Evolutionary conservation across 345 rosid genomes (phyloP).

Genomic region (Citrus maxima): DNA sequence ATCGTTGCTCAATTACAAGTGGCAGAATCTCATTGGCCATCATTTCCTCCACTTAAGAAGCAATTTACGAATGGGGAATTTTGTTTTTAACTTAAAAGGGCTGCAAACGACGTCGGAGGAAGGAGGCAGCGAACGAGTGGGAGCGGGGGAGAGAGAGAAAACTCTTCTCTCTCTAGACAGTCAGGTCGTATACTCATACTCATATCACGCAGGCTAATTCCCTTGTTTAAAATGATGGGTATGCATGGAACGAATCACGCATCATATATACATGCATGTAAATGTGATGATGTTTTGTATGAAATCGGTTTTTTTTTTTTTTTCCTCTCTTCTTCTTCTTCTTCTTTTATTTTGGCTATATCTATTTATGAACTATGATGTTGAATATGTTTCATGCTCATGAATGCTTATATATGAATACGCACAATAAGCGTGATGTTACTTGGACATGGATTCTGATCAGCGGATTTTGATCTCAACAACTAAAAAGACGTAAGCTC

Average conservation of each 20-base stretch:
- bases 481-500: too few relatives aligned
- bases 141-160: background rate
- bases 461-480: too few relatives aligned
- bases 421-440: background rate
- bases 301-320: background rate
- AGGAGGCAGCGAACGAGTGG: too few relatives aligned
- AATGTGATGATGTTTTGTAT: background rate
- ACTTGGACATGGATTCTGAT: too few relatives aligned
- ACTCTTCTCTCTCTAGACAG: background rate
- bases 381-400: too few relatives aligned
- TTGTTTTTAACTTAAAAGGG: background rate
- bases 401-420: background rate
- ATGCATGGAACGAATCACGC: background rate
- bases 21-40: conserved; percentile 31
- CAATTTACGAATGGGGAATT: background rate
- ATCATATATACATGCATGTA: conserved; percentile 6
- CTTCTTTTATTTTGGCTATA: background rate
- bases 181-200: too few relatives aligned
- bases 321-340: background rate
- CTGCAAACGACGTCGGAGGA: background rate
- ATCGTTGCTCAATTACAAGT: conserved; percentile 20
- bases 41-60: background rate
- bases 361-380: background rate
- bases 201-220: background rate
- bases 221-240: background rate